These are phyloP conservation scores for Begonia loranthoides DNA, from an alignment of 306 rosid genomes.

Conservation along the genomic window DNA sequence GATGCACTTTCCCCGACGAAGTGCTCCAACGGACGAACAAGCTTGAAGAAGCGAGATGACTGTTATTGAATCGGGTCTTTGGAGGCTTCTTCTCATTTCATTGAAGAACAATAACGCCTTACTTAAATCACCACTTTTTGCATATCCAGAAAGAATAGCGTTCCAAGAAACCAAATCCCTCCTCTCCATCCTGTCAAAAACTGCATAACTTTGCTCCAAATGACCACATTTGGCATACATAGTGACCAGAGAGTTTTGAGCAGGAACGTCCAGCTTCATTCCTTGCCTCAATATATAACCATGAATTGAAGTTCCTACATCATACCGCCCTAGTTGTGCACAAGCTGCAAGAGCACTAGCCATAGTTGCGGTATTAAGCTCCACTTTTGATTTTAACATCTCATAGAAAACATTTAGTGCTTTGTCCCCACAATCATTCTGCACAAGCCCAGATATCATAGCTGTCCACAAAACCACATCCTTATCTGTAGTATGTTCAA, in stretches of 20 bases:
- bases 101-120: slow-evolving; percentile 5
- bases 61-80: slow-evolving; percentile 15
- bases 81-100: slow-evolving; percentile 9
- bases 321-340: slow-evolving; percentile 9
- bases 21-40: slow-evolving; percentile 9
- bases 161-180: slow-evolving; percentile 18
- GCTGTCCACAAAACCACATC: slow-evolving; percentile 14
- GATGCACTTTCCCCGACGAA: slow-evolving; percentile 10
- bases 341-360: slow-evolving; percentile 13
- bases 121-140: slow-evolving; percentile 8
- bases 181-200: slow-evolving; percentile 9
- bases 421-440: slow-evolving; percentile 9
- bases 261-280: slow-evolving; percentile 10
- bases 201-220: slow-evolving; percentile 5
- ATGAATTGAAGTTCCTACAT: slow-evolving; percentile 11
- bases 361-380: slow-evolving; percentile 8
- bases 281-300: slow-evolving; percentile 11
- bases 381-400: slow-evolving; percentile 6
- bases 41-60: slow-evolving; percentile 15
- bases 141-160: slow-evolving; percentile 11
- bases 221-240: slow-evolving; percentile 12
- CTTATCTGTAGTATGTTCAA: neutral
- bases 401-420: slow-evolving; percentile 10
- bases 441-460: slow-evolving; percentile 15
- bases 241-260: slow-evolving; percentile 14